Base-by-base conservation (phyloP, 2,329 filamentous ascomycete species). In the Fusarium goolgardi region DNA sequence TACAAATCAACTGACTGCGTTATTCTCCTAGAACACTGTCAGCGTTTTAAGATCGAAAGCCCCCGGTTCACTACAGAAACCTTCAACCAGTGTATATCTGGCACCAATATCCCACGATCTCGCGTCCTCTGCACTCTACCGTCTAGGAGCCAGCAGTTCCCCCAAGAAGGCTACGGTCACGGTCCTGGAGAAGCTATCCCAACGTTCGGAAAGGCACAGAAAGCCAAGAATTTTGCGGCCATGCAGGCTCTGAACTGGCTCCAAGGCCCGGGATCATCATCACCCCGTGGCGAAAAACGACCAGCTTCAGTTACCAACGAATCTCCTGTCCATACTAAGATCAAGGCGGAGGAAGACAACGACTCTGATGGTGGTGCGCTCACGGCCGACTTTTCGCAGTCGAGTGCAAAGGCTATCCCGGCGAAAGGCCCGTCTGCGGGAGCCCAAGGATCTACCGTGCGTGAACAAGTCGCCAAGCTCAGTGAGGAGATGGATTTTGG, bases 141-240 rank as follows among this genome's bases (percentile, higher is more conserved):
- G 1, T 63, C 59, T 40, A 52, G 43, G 34, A 61, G 66, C 15
- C 61, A 67, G 6, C 52, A 60, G 27, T 80, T 76, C 44, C 75
- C 72, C 9, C 59, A 69, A 13, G 50, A 61, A 73, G 79, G 78
- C 20, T 80, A 78, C 49, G 81, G 81, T 25, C 69, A 75, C 15
- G 62, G 71, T 1, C 46, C 64, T 9, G 74, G 74, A 8, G 56
- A 72, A 32, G 59, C 67, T 5, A 59, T 70, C 32, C 81, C 81
- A 0, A 59, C 71, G 1, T 87, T 86, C 53, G 58, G 73, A 13
- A 77, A 71, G 27, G 87, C 87, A 68, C 87, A 85, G 76, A 73
- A 82, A 35, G 85, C 86, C 25, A 87, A 85, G 73, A 78, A 82
- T 63, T 86, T 83, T 65, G 85, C 86, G 1, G 84, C 85, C 23